Conservation (phyloP, 768 basidiomycete species). For the Phaeolepiota aurea region DNA sequence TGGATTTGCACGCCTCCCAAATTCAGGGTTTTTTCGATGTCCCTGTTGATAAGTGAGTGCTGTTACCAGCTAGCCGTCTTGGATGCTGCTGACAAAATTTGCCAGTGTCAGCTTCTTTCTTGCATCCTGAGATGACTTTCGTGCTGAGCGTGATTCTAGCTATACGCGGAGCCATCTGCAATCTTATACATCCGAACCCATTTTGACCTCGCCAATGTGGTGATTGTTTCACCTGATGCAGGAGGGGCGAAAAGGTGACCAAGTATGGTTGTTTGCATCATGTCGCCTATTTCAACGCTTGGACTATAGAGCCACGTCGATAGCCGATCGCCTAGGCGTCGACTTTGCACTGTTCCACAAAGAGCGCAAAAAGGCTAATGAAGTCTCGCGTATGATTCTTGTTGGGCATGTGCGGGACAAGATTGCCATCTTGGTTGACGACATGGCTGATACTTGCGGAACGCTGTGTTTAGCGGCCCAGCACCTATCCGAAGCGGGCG, state of each 20-base stretch:
- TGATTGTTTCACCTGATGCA: slow-evolving; percentile 97
- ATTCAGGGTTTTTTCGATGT: slow-evolving; percentile 99
- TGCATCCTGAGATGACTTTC: slow-evolving; percentile 10
- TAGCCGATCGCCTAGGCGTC: slow-evolving; percentile 91
- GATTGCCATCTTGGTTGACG: slow-evolving; percentile 91
- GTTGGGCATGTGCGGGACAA: slow-evolving; percentile 93
- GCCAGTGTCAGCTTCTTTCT: slow-evolving; percentile 13
- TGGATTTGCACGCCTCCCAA: slow-evolving; percentile 98
- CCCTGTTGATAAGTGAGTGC: slow-evolving; percentile 96
- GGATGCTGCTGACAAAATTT: slow-evolving; percentile 8
- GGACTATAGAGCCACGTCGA: slow-evolving; percentile 78
- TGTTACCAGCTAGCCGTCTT: slow-evolving; percentile 5
- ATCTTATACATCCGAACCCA: slow-evolving; percentile 91
- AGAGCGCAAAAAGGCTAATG: slow-evolving; percentile 95
- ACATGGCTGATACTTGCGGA: slow-evolving; percentile 97
- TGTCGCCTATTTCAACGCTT: slow-evolving; percentile 5
- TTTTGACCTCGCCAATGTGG: slow-evolving; percentile 76
- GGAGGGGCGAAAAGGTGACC: slow-evolving; percentile 93
- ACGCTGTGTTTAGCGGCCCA: slow-evolving; percentile 88
- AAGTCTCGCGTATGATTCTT: slow-evolving; percentile 90
- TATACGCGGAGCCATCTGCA: slow-evolving; percentile 93
- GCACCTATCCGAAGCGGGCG: slow-evolving; percentile 86
- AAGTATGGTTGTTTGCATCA: slow-evolving; percentile 3
- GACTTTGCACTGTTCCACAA: slow-evolving; percentile 99
- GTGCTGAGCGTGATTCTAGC: slow-evolving; percentile 31